Evolutionary conservation across 2,329 filamentous ascomycete species (phyloP).

Genomic region (Pyrenochaeta sp.): DNA sequence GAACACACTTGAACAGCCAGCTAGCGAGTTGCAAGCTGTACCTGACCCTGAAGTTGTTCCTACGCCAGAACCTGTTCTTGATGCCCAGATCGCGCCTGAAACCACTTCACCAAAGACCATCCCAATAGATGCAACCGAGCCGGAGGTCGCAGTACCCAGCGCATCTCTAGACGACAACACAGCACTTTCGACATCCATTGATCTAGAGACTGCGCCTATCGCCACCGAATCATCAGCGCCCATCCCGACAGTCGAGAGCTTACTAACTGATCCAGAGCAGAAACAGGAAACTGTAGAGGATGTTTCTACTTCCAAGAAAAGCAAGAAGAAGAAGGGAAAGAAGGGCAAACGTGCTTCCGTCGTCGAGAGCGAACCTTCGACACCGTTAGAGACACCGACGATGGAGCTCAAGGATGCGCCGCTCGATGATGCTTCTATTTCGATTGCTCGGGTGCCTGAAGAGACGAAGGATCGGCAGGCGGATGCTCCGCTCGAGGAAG

Average conservation of each 20-base stretch:
- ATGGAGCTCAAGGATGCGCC: constrained; percentile 6
- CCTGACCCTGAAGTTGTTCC: not conserved
- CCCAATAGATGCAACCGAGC: constrained; percentile 3
- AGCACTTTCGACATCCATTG: not conserved
- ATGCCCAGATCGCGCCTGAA: not conserved
- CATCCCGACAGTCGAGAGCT: not conserved
- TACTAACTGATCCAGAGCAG: constrained; percentile 4
- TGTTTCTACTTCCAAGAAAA: constrained; percentile 22
- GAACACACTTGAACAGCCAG: not conserved
- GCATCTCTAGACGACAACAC: not conserved
- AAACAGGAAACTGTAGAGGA: constrained; percentile 8
- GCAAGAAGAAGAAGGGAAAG: constrained; percentile 36
- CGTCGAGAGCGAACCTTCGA: constrained; percentile 14
- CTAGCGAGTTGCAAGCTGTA: not conserved
- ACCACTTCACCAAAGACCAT: constrained; percentile 4
- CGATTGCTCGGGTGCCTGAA: not conserved
- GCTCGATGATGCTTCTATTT: constrained; percentile 1
- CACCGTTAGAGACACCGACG: constrained; percentile 7
- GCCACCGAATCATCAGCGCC: not conserved
- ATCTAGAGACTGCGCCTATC: not conserved
- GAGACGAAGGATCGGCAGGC: constrained; percentile 1
- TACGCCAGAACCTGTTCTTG: constrained; percentile 5
- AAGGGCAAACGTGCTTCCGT: constrained; percentile 24
- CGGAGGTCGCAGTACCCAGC: constrained; percentile 2
- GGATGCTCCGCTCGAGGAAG: not conserved